Evolutionary conservation across 2,329 filamentous ascomycete genomes (phyloP), one percentile per base, ranked within the genome.

Genomic region (Alternaria viburni): DNA sequence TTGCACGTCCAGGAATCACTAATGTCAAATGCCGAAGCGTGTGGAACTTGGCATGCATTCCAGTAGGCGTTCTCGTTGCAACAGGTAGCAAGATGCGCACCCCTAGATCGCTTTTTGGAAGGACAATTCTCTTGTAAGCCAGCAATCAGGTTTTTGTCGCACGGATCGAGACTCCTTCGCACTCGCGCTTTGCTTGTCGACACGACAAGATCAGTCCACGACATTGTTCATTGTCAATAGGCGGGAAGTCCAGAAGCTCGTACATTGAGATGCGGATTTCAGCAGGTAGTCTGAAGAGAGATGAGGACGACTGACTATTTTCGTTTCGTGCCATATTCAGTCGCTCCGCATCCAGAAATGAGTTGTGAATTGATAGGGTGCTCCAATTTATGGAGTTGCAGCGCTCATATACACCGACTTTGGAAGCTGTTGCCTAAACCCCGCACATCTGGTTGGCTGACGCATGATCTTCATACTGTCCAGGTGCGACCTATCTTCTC

Each of bases 181-280:
- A 58, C 23, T 58, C 46, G 12, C 30, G 30, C 19, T 58, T 58
- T 21, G 45, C 55, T 44, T 43, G 45, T 4, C 21, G 21, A 25
- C 55, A 58, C 12, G 55, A 58, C 6, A 58, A 17, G 7, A 58
- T 51, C 4, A 51, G 25, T 30, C 55, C 46, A 25, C 23, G 8
- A 11, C 55, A 51, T 28, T 58, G 32, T n/a, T 21, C 15, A 17
- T 51, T 51, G 30, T 58, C 46, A 10, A 58, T 25, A 6, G 56
- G 56, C 7, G 56, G 56, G 44, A 58, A n/a, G 32, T 44, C 23
- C 17, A 58, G 32, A 15, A 43, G 25, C 13, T 58, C 46, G n/a
- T 58, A 58, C n/a, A 44, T 26, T 12, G 56, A 32, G 17, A 58
- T 11, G 17, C 56, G 56, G 23, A 58, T 26, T 15, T 51, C 56